Conservation (phyloP, 495 filamentous ascomycete species). For the Lasiosphaeriaceae sp. region DNA sequence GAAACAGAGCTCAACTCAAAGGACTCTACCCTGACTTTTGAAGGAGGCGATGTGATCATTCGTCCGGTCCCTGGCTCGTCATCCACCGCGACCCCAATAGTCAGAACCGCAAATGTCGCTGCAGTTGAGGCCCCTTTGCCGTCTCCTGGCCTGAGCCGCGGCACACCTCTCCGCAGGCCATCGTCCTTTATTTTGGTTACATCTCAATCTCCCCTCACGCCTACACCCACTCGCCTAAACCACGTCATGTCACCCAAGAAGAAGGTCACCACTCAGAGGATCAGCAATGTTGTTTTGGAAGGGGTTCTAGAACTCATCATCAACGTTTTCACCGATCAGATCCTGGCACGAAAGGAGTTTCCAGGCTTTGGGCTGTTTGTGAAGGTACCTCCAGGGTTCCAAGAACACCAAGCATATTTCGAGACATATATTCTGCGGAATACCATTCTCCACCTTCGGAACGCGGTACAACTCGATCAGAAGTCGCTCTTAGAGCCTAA, state of each 20-base stretch:
- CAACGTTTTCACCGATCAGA: conserved; percentile 74
- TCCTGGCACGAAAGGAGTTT: conserved; percentile 83
- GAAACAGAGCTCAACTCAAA: conserved; percentile 78
- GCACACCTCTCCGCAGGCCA: conserved; percentile 61
- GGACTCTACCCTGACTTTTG: conserved; percentile 74
- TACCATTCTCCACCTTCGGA: conserved; percentile 66
- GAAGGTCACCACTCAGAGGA: conserved; percentile 43
- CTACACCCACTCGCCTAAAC: conserved; percentile 59
- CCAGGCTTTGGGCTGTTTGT: conserved; percentile 80
- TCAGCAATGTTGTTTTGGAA: conserved; percentile 68
- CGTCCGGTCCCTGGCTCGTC: conserved; percentile 62
- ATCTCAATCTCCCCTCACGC: conserved; percentile 53
- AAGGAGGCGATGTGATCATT: conserved; percentile 78
- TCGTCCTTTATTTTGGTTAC: conserved; percentile 90
- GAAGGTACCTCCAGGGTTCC: conserved; percentile 87
- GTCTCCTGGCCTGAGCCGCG: conserved; percentile 40
- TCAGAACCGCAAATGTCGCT: conserved; percentile 65
- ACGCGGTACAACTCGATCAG: conserved; percentile 64
- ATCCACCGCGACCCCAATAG: conserved; percentile 52
- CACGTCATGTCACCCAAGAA: conserved; percentile 57
- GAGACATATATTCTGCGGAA: conserved; percentile 82
- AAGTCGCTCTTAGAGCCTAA: conserved; percentile 74
- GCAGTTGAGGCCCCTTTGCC: conserved; percentile 36
- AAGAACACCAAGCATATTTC: conserved; percentile 91
- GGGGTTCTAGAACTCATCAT: conserved; percentile 70